Evolutionary conservation across 257 asterid genomes (phyloP).

Genomic region (Jacaranda mimosifolia): DNA sequence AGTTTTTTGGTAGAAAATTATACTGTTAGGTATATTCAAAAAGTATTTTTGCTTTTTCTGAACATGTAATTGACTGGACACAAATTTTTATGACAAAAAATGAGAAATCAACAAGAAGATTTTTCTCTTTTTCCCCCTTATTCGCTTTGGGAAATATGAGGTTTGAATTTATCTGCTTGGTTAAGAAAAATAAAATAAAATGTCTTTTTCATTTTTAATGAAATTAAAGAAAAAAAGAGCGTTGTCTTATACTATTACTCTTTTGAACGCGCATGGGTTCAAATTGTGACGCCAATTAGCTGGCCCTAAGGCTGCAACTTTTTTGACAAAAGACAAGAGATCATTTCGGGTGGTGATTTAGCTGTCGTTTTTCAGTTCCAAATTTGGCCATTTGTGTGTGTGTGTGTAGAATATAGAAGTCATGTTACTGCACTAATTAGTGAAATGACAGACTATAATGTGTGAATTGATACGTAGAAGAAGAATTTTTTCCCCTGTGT

Average conservation of each 20-base stretch:
- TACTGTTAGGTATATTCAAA: constrained; percentile 8
- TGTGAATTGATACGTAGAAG: background rate
- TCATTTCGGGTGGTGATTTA: constrained; percentile 21
- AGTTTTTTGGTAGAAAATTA: background rate
- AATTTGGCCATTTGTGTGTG: constrained; percentile 33
- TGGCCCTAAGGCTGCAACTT: constrained; percentile 11
- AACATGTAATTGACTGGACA: background rate
- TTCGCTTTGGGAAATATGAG: constrained; percentile 21
- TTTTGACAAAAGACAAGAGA: constrained; percentile 29
- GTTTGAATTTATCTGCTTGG: constrained; percentile 11
- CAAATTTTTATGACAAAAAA: background rate
- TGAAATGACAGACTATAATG: constrained; percentile 8
- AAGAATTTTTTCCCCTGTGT: background rate
- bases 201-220: constrained; percentile 1
- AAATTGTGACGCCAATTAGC: constrained; percentile 30
- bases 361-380: constrained; percentile 34
- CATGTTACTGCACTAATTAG: background rate
- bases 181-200: background rate
- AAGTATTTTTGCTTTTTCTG: too few species aligned
- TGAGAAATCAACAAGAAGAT: background rate
- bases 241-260: constrained; percentile 1
- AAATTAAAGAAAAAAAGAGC: constrained; percentile 17
- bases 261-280: background rate
- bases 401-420: constrained; percentile 14
- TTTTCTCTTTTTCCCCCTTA: background rate